These are phyloP conservation scores for Dioscorea cayenensis DNA, from an alignment of 116 monocot species.

Conservation along the genomic window DNA sequence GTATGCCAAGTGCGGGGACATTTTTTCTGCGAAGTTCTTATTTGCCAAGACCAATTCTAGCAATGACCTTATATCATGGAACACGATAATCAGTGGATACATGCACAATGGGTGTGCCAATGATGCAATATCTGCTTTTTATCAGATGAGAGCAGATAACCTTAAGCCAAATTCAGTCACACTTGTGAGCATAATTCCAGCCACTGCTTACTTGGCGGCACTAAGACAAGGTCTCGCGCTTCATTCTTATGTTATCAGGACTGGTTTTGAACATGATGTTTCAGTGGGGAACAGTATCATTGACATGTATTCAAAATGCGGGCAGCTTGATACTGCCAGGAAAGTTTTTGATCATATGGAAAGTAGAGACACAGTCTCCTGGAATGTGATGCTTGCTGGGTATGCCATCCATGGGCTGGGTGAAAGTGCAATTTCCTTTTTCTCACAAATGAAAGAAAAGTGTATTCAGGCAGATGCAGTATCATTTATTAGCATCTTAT, in stretches of 20 bases:
- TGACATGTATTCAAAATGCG: slow-evolving; percentile 89
- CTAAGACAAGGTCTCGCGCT: slow-evolving; percentile 53
- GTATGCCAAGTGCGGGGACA: slow-evolving; percentile 66
- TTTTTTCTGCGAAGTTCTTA: slow-evolving; percentile 39
- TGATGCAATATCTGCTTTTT: slow-evolving; percentile 48
- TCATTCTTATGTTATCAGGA: slow-evolving; percentile 42
- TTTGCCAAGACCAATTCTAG: slow-evolving; percentile 27
- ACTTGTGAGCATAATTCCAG: slow-evolving; percentile 58
- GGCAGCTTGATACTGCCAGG: slow-evolving; percentile 43
- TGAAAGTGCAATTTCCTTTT: slow-evolving; percentile 36
- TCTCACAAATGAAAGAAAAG: slow-evolving; percentile 36
- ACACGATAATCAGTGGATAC: slow-evolving; percentile 78
- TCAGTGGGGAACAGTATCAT: slow-evolving; percentile 56
- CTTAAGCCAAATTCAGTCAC: slow-evolving; percentile 66
- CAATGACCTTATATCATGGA: slow-evolving; percentile 71
- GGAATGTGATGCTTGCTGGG: slow-evolving; percentile 65
- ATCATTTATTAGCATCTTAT: slow-evolving; percentile 52
- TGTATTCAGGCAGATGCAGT: slow-evolving; percentile 29
- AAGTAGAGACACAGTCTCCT: slow-evolving; percentile 41
- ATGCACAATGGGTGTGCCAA: slow-evolving; percentile 55
- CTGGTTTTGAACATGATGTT: slow-evolving; percentile 40
- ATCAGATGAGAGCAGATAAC: slow-evolving; percentile 33
- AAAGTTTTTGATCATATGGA: slow-evolving; percentile 53
- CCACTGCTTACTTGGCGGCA: slow-evolving; percentile 39
- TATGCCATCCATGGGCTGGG: slow-evolving; percentile 61